phyloP scores from a whole-genome alignment of 2,329 filamentous ascomycete genomes.

The Tricladium varicosporioides region DNA sequence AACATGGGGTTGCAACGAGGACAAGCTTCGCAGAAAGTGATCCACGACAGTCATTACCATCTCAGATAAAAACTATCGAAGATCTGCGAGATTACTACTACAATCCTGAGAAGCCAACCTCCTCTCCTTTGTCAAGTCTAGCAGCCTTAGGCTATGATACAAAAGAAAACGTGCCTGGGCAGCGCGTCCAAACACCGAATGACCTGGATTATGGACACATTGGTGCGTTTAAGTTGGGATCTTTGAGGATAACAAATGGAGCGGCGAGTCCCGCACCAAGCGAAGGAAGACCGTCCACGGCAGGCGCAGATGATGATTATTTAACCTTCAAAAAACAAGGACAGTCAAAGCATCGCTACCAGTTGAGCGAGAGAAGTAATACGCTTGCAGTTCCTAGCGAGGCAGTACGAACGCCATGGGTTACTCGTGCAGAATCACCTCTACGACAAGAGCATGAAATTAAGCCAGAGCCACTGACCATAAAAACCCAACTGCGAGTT shows the following conservation, averaged over 20 bases:
- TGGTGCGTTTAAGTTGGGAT: constrained; percentile 61
- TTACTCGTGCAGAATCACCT: constrained; percentile 23
- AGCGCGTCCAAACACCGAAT: constrained; percentile 44
- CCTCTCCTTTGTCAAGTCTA: constrained; percentile 15
- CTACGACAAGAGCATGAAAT: constrained; percentile 16
- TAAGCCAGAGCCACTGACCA: constrained; percentile 14
- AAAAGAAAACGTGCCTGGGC: constrained; percentile 10
- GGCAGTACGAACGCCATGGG: constrained; percentile 21
- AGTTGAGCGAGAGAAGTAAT: constrained; percentile 22
- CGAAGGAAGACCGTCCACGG: constrained; percentile 19
- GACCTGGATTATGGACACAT: constrained; percentile 59
- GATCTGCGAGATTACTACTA: constrained; percentile 18
- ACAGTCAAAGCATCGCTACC: constrained; percentile 12
- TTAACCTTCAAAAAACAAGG: constrained; percentile 5
- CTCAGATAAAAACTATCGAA: constrained; percentile 16
- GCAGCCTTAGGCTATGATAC: constrained; percentile 11
- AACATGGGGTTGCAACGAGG: constrained; percentile 34
- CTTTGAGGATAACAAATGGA: constrained; percentile 61
- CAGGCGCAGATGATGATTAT: constrained; percentile 23
- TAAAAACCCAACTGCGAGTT: constrained; percentile 14
- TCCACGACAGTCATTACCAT: constrained; percentile 18
- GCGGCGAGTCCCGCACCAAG: constrained; percentile 50
- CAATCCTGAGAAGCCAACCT: constrained; percentile 13
- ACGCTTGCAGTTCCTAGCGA: constrained; percentile 23
- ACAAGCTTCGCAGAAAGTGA: constrained; percentile 19